phyloP scores from a whole-genome alignment of 1,139 yeast species.

The Sugiyamaella japonica region DNA sequence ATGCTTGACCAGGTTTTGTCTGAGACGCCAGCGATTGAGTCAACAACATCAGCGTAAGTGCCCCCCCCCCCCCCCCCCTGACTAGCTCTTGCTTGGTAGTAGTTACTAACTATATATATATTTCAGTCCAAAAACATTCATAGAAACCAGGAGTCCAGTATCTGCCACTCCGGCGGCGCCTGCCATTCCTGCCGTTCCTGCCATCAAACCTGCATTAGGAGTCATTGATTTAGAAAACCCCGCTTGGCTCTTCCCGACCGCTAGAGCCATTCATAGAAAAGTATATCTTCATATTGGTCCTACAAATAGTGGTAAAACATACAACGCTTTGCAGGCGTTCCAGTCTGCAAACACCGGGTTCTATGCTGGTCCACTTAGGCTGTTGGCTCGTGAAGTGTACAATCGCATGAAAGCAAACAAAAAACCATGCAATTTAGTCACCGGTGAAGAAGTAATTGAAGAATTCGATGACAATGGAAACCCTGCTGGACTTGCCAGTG shows the following conservation, averaged over 20 bases:
- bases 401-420: constrained; percentile 71
- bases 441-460: constrained; percentile 90
- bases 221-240: constrained; percentile 45
- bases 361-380: constrained; percentile 91
- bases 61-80: not conserved
- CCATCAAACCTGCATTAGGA: constrained; percentile 16
- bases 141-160: not conserved
- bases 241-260: constrained; percentile 85
- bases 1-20: not conserved
- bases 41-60: too few species aligned
- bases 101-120: not conserved
- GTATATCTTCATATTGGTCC: constrained; percentile 94
- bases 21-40: too few species aligned
- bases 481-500: constrained; percentile 72
- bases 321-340: constrained; percentile 70
- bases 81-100: not conserved
- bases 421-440: constrained; percentile 73
- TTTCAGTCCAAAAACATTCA: not conserved
- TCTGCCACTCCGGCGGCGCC: too few species aligned
- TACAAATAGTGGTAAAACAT: constrained; percentile 96
- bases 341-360: constrained; percentile 75
- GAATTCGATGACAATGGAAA: constrained; percentile 66
- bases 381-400: constrained; percentile 87
- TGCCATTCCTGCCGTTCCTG: not conserved
- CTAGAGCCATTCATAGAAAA: constrained; percentile 76